Base-by-base conservation (phyloP, 2,329 filamentous ascomycete species). In the Podosphaera xanthii region DNA sequence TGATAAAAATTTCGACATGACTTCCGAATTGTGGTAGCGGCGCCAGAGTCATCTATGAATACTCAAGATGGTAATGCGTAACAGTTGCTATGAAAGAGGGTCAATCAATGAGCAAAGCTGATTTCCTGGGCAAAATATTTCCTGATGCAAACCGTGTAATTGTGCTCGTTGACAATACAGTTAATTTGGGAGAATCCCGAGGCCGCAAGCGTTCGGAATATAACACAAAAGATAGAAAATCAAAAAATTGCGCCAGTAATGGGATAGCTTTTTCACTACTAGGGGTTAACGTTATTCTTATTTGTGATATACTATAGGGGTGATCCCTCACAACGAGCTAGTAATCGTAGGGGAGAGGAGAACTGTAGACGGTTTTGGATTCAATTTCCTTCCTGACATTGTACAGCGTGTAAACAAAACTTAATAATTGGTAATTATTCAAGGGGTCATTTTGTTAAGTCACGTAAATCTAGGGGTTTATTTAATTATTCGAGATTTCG, bases 1-100 rank as follows among this genome's bases (percentile, higher is more conserved):
- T 30, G 68, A 69, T 61, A 70, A 70, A 62, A 70, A 68, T 57
- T 66, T 64, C 60, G 65, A 61, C 67, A 68, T 69, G 14, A 59
- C 62, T 49, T 36, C 9, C 44, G 22, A 31, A 44, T 14, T 44
- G n/a, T 40, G 5, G 5, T 44, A 14, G 10, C n/a, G n/a, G 10
- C 40, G 40, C 40, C 40, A 44, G 10, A 12, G n/a, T 44, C 40
- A 44, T 44, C 10, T 4, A 44, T 14, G 40, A 44, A 14, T 14
- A 44, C n/a, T 14, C 9, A 14, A 12, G 40, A 12, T 7, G 40
- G n/a, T 12, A 44, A 44, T 14, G 10, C n/a, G 40, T 7, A 12
- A 44, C 10, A 12, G 40, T 12, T 8, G n/a, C 10, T 7, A 22
- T 22, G 40, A 44, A 44, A 2, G 10, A 44, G n/a, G 4, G 36